These are phyloP conservation scores for Discostella stelligeroides DNA, from an alignment of 108 stramenopile species.

Conservation along the genomic window DNA sequence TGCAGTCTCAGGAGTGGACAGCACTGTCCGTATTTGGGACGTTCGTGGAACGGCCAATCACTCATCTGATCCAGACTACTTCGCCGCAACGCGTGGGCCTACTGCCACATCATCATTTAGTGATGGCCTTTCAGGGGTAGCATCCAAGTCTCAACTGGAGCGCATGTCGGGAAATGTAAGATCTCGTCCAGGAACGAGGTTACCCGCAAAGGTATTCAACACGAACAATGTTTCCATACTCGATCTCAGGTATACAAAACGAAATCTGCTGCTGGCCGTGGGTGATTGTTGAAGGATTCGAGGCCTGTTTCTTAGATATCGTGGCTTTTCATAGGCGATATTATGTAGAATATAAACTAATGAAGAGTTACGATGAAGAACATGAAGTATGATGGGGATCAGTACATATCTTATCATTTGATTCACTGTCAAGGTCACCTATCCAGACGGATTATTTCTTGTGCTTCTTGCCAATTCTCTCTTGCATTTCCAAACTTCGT, in stretches of 20 bases:
- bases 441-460: no score
- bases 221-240: constrained; percentile 56
- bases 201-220: constrained; percentile 35
- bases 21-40: constrained; percentile 85
- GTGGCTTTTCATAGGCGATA: no score
- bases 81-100: constrained; percentile 43
- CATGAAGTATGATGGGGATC: no score
- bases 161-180: constrained; percentile 11
- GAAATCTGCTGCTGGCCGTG: constrained; percentile 78
- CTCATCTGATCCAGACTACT: constrained; percentile 50
- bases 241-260: constrained; percentile 83
- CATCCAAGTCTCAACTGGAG: constrained; percentile 17
- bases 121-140: constrained; percentile 21
- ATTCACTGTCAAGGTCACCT: no score
- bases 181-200: constrained; percentile 27
- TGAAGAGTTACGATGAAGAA: no score
- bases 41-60: constrained; percentile 56
- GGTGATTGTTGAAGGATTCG: constrained; percentile 58
- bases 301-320: no score
- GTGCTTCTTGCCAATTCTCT: background rate
- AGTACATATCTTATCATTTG: no score
- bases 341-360: no score
- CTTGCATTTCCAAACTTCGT: constrained; percentile 16
- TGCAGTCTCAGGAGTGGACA: constrained; percentile 82
- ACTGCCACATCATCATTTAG: constrained; percentile 37